Base-by-base conservation (phyloP, 257 asterid species). In the Cordia subcordata region DNA sequence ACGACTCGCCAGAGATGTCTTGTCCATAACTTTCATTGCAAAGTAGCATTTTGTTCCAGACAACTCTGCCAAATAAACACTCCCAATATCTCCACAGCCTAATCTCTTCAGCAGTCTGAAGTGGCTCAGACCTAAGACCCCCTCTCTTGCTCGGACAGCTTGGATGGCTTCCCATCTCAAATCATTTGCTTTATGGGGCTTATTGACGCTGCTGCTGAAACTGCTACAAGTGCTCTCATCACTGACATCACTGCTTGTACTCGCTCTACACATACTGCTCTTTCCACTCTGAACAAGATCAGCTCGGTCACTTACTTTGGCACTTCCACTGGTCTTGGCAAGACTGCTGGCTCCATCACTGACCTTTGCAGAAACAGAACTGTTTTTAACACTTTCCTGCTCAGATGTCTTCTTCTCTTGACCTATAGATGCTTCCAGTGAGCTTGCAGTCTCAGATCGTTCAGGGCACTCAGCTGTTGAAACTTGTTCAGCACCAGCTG, bases 31-130 rank as follows among this genome's bases (percentile, higher is more conserved):
- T 70, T 86, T 86, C 92, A 83, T 81, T 11, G 95, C 95, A 57
- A 86, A 86, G 56, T 79, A 75, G 72, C 90, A 81, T 68, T 79
- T 70, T 21, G 82, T 82, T 13, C 83, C 77, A 50, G 81, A 75
- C 84, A 86, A 63, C 72, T 86, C 95, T 4, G 95, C 80, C 54
- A 86, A 64, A 75, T 86, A 86, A 64, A 86, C 93, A 53, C 93
- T 86, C 37, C 95, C 95, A 23, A 86, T 86, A 69, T 86, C 95
- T 58, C 95, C 95, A 84, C 89, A 86, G 8, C 95, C 95, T 22
- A 86, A 74, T 62, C 88, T 74, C 62, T 79, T 86, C 60, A 86
- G 72, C 20, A 86, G 69, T 79, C 84, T 84, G 65, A 86, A 86
- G 66, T 86, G 92, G 56, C 83, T 84, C 77, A 86, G 75, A 66